A percentile compares a stretch with the other conserved stretches of the same genome.
Evolutionary conservation across 148 eudicot species (phyloP).

Genomic region (Persicaria tinctoria): DNA sequence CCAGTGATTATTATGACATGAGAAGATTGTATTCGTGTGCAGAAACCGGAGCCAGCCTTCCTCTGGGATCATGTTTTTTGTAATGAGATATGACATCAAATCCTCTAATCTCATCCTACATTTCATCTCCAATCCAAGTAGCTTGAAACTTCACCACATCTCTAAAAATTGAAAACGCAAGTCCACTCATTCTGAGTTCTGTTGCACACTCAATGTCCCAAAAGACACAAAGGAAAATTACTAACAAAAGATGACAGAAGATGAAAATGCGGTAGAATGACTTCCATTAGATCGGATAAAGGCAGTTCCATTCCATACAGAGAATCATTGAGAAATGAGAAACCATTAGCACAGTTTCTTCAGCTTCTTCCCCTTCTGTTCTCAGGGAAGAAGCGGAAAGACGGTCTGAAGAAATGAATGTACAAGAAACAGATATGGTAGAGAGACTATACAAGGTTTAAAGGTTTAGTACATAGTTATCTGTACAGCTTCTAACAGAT

Average conservation of each 20-base stretch:
- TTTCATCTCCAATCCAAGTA: not conserved
- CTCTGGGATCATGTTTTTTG: not conserved
- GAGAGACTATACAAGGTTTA: not conserved
- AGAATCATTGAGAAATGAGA: not conserved
- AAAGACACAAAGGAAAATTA: too few species aligned
- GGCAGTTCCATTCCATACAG: not conserved
- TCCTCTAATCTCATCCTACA: not conserved
- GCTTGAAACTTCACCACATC: too few species aligned
- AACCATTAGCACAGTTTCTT: not conserved
- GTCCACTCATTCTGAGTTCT: too few species aligned
- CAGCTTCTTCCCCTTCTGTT: not conserved
- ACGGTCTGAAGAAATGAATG: not conserved
- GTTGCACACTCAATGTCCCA: too few species aligned
- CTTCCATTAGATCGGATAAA: not conserved
- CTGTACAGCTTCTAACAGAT: not conserved
- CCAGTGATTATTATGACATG: not conserved
- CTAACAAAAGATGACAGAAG: not conserved
- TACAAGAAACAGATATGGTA: not conserved
- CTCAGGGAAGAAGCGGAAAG: not conserved
- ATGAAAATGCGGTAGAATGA: not conserved
- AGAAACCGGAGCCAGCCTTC: not conserved
- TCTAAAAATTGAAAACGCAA: too few species aligned
- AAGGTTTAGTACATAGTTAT: not conserved
- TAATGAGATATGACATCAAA: not conserved
- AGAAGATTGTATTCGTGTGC: not conserved